Evolutionary conservation across 352 stramenopile species (phyloP).

Genomic region (Phytophthora sp.): DNA sequence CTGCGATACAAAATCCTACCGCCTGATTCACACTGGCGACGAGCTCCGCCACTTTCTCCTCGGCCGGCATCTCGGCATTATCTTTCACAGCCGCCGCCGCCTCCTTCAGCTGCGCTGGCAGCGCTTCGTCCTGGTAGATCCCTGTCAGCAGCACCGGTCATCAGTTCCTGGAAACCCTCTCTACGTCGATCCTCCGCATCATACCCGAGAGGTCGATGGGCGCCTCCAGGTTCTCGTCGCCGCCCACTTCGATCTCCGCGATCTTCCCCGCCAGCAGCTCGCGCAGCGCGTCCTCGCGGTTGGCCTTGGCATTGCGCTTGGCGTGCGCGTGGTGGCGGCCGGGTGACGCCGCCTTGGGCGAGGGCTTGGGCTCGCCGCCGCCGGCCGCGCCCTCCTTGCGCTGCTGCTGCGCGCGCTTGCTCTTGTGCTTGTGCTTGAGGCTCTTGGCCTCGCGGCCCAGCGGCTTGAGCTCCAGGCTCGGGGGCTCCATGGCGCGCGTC

Average conservation of each 20-base stretch:
- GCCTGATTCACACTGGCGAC: conserved; percentile 43
- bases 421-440: conserved; percentile 88
- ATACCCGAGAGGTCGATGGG: conserved; percentile 73
- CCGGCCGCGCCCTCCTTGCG: conserved; percentile 15
- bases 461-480: conserved; percentile 71
- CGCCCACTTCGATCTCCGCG: conserved; percentile 83
- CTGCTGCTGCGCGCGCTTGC: conserved; percentile 46
- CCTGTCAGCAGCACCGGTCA: conserved; percentile 18
- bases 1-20: no score
- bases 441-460: conserved; percentile 60
- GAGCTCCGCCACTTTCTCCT: conserved; percentile 57
- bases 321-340: conserved; percentile 34
- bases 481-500: conserved; percentile 20
- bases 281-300: conserved; percentile 65
- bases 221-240: conserved; percentile 76
- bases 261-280: conserved; percentile 87
- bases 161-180: neutral
- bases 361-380: conserved; percentile 21
- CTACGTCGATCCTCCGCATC: neutral
- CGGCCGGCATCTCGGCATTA: conserved; percentile 38
- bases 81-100: conserved; percentile 46
- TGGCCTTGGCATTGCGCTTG: conserved; percentile 29
- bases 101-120: conserved; percentile 41
- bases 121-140: conserved; percentile 71
- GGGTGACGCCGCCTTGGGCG: conserved; percentile 26